Conservation (phyloP, 768 basidiomycete genomes). For the Tricholoma sp. region DNA sequence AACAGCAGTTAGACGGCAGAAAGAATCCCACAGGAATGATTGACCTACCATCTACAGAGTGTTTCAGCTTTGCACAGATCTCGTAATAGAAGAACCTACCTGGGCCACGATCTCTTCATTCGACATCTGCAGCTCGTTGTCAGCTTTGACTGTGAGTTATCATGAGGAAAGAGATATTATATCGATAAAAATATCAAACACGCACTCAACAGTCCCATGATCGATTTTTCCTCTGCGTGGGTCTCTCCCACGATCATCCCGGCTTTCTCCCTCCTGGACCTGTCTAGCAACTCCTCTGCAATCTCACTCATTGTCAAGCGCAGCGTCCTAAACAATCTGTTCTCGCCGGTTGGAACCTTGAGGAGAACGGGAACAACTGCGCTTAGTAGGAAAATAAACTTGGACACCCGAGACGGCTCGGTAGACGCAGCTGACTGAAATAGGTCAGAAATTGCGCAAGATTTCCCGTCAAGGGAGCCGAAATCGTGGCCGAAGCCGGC, state of each 20-base stretch:
- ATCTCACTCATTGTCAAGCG: conserved; percentile 31
- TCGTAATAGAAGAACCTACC: conserved; percentile 13
- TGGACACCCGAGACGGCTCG: conserved; percentile 22
- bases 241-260: conserved; percentile 7
- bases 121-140: conserved; percentile 30
- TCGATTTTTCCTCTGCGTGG: conserved; percentile 30
- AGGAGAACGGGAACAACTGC: conserved; percentile 30
- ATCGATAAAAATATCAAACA: not conserved
- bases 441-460: conserved; percentile 32
- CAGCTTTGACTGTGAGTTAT: conserved; percentile 26
- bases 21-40: not conserved
- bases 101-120: conserved; percentile 33
- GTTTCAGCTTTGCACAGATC: not conserved
- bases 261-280: conserved; percentile 28
- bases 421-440: conserved; percentile 32
- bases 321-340: not conserved
- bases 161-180: not conserved
- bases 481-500: conserved; percentile 60
- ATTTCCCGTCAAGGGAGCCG: conserved; percentile 43
- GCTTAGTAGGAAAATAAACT: conserved; percentile 29
- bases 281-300: conserved; percentile 33
- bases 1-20: not conserved
- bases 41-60: conserved; percentile 6
- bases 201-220: conserved; percentile 33
- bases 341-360: conserved; percentile 27